phyloP scores from a whole-genome alignment of 225 moss, liverwort and hornwort species.

The Thuidium tamariscinum region DNA sequence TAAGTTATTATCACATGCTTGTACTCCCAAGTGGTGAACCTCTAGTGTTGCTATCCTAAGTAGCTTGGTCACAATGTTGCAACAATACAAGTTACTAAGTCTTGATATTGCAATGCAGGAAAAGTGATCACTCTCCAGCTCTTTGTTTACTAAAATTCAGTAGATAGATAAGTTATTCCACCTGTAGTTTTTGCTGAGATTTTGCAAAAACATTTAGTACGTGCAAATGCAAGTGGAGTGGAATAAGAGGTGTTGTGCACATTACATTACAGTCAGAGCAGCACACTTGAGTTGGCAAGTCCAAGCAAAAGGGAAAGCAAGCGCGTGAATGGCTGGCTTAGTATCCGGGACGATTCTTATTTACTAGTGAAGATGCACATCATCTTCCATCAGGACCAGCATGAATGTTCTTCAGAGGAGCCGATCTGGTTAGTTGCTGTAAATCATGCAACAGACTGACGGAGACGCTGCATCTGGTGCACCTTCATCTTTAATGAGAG shows the following conservation, averaged over 20 bases:
- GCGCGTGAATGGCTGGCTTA: neutral
- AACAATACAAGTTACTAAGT: neutral
- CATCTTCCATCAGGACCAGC: neutral
- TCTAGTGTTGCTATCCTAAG: neutral
- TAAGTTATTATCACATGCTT: too few species aligned
- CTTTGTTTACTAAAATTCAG: neutral
- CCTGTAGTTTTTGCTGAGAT: neutral
- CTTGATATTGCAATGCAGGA: neutral
- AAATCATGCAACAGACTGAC: neutral
- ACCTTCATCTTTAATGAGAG: neutral
- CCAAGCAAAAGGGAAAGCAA: neutral
- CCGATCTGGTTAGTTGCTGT: neutral
- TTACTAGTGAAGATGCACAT: neutral
- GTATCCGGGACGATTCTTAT: neutral
- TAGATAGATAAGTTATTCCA: too few species aligned
- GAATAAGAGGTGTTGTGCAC: neutral
- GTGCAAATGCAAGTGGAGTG: neutral
- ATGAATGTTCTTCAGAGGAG: neutral
- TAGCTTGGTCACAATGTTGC: neutral
- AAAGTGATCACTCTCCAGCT: neutral
- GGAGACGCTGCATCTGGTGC: neutral
- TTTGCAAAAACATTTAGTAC: neutral
- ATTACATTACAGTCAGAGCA: neutral
- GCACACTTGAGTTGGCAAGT: neutral
- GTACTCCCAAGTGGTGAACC: neutral